Conservation (phyloP, 2,329 filamentous ascomycete genomes). For the Alternaria sp. region DNA sequence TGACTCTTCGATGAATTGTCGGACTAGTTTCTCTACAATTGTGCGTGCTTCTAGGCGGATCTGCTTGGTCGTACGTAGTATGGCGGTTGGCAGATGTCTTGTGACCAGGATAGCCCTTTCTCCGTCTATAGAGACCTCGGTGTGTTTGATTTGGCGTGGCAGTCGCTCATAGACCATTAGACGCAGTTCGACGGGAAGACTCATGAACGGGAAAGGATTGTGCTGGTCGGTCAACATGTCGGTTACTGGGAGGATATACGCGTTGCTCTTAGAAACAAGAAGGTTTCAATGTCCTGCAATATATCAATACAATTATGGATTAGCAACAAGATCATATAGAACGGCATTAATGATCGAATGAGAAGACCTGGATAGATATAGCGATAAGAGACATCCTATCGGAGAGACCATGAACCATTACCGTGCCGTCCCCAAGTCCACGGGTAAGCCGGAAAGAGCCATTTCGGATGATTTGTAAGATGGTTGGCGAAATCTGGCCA, state of each 20-base stretch:
- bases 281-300: no score
- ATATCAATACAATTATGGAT: no score
- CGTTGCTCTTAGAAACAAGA: background rate
- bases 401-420: no score
- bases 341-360: no score
- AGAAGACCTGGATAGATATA: no score
- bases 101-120: background rate
- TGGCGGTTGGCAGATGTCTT: background rate
- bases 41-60: background rate
- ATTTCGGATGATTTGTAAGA: no score
- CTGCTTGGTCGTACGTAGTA: background rate
- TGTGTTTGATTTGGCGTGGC: background rate
- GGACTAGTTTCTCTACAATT: background rate
- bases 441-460: no score
- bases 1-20: background rate
- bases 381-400: no score
- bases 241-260: background rate
- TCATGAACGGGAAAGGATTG: background rate
- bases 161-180: background rate
- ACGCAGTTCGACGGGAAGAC: background rate
- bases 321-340: no score
- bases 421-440: no score
- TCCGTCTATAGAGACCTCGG: background rate
- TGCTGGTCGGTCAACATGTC: background rate
- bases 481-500: no score